These are phyloP conservation scores for Prinsepia uniflora DNA, from an alignment of 306 rosid species.

Conservation along the genomic window DNA sequence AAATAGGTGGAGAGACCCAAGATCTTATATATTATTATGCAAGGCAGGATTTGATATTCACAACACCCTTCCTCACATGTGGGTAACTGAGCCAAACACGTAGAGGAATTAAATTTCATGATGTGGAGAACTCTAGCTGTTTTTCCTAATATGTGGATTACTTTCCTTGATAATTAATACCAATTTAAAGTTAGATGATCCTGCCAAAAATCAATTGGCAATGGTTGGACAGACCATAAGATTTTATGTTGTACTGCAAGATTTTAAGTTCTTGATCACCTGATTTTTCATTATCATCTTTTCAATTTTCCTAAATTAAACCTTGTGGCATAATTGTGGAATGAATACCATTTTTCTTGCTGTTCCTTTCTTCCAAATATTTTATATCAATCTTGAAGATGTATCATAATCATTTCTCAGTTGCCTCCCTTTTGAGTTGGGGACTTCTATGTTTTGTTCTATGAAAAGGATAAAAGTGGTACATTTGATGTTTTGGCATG, in stretches of 20 bases:
- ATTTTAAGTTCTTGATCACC: not conserved
- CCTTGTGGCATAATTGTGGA: not conserved
- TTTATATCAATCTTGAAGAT: not conserved
- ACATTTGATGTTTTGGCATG: not conserved
- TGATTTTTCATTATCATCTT: not conserved
- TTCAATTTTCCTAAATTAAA: not conserved
- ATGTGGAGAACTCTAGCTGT: not conserved
- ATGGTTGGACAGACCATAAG: not conserved
- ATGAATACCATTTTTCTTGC: not conserved
- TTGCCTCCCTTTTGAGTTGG: not conserved
- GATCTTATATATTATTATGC: not conserved
- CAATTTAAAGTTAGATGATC: not conserved
- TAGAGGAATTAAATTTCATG: not conserved
- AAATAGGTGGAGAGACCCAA: not conserved
- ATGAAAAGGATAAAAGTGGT: not conserved
- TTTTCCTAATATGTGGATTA: not conserved
- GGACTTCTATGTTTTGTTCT: not conserved
- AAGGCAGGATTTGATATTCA: not conserved
- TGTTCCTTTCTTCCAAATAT: not conserved
- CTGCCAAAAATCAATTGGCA: not conserved
- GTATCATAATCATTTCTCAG: not conserved
- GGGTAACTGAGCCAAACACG: not conserved
- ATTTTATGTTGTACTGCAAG: not conserved
- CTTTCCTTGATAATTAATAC: not conserved
- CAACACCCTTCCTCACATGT: not conserved